A percentile compares a stretch with the other conserved stretches of the same genome.
Conservation (phyloP, 2,329 filamentous ascomycete species). For the Botrytis fragariae region DNA sequence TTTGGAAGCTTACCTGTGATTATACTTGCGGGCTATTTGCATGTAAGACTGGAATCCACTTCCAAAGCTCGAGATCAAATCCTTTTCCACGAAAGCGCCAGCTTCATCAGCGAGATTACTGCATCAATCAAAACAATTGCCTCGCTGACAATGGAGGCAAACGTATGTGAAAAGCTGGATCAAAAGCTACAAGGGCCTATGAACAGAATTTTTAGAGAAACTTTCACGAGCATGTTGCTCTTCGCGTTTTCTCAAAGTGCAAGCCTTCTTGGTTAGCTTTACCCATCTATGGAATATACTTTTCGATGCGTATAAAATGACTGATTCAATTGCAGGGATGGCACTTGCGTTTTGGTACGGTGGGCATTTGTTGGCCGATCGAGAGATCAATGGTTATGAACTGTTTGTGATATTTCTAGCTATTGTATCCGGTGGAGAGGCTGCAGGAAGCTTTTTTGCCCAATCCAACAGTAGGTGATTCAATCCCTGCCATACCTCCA, state of each 20-base stretch:
- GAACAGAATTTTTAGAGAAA: background rate
- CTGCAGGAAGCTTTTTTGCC: conserved; percentile 14
- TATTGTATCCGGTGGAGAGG: conserved; percentile 39
- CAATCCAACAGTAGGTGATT: conserved; percentile 1
- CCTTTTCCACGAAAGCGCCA: background rate
- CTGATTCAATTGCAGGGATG: conserved; percentile 40
- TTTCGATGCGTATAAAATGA: background rate
- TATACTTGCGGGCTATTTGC: conserved; percentile 32
- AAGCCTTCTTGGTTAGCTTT: conserved; percentile 4
- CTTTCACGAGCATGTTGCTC: background rate
- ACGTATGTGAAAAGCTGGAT: background rate
- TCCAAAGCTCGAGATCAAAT: background rate
- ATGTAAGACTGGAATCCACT: background rate
- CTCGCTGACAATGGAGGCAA: background rate
- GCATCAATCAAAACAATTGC: background rate
- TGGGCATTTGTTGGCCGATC: conserved; percentile 41
- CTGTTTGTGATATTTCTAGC: conserved; percentile 53
- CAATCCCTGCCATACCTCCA: background rate
- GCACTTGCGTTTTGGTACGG: conserved; percentile 60
- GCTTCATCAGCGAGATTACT: conserved; percentile 1
- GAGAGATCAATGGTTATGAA: conserved; percentile 41
- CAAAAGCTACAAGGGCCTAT: background rate
- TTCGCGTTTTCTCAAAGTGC: conserved; percentile 15
- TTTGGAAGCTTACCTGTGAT: conserved; percentile 48
- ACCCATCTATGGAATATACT: background rate